phyloP scores from a whole-genome alignment of 495 filamentous ascomycete genomes.

The Lineolata rhizophorae region DNA sequence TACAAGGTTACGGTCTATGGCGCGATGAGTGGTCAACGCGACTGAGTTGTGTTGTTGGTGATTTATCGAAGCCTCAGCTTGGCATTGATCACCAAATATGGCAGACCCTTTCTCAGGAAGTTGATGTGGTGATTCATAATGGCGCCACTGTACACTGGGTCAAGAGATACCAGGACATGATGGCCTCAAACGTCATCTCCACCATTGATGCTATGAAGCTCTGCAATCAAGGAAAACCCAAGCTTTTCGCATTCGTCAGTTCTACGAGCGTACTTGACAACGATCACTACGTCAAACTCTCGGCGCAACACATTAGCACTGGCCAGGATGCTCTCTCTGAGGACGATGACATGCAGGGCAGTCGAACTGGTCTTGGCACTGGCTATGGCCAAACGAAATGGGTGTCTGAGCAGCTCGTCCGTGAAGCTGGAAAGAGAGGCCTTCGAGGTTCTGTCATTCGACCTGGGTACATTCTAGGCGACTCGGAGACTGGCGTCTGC shows the following conservation, averaged over 20 bases:
- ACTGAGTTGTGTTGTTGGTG: constrained; percentile 48
- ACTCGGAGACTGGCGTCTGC: constrained; percentile 46
- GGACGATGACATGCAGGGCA: constrained; percentile 42
- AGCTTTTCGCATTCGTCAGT: constrained; percentile 63
- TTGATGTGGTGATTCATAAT: constrained; percentile 76
- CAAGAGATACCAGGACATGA: constrained; percentile 52
- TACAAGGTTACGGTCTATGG: constrained; percentile 65
- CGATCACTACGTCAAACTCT: constrained; percentile 54
- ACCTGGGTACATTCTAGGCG: constrained; percentile 72
- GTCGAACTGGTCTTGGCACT: constrained; percentile 41
- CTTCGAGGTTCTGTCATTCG: constrained; percentile 56
- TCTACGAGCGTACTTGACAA: constrained; percentile 73
- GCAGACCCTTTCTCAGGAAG: constrained; percentile 37
- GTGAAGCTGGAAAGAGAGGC: constrained; percentile 59
- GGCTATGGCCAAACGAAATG: constrained; percentile 90
- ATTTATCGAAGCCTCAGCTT: constrained; percentile 47
- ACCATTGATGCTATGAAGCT: constrained; percentile 60
- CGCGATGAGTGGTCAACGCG: constrained; percentile 39
- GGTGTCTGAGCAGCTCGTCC: constrained; percentile 58
- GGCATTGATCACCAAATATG: constrained; percentile 42
- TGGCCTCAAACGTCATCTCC: constrained; percentile 55
- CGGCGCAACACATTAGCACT: constrained; percentile 30
- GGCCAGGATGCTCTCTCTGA: constrained; percentile 36
- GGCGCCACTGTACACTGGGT: constrained; percentile 66
- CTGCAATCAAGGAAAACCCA: constrained; percentile 55